Evolutionary conservation across 192 early-diverging fungal species (phyloP), one percentile per base, ranked within the genome.

Genomic region (Coemansia sp.): DNA sequence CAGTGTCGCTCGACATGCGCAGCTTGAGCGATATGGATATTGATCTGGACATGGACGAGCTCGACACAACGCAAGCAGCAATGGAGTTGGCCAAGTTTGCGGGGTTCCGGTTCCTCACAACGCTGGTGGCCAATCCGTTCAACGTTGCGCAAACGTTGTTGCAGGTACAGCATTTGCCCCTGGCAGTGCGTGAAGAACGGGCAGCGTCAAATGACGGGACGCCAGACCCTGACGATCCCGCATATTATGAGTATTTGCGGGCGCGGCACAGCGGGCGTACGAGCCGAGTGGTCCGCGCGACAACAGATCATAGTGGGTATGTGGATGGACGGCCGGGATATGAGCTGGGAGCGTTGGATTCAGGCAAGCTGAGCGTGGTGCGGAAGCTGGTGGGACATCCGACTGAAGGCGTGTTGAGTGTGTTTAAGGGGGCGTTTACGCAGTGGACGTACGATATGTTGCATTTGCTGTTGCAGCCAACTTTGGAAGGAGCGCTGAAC

Each of bases 401-500:
- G 5, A 85, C 83, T 5, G 91, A 93, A 64, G 91, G 91, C 25
- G 17, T 72, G 10, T 27, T 86, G 41, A 83, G 75, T 37, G 22
- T 75, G 60, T 78, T 79, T 60, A 81, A 81, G 76, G 93, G 94
- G 1, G 87, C 93, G 58, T 86, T 91, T 23, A 88, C 92, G 5
- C 84, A 85, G 45, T 95, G 93, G 88, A 7, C 85, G 3, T 92
- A 90, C 67, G 86, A 90, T 45, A 86, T 90, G 58, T 63, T 88
- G 39, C 89, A 89, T 58, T 67, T 89, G 22, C 78, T 91, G 29
- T 56, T 93, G 27, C 94, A 95, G 65, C 94, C 95, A 15, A 86
- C 88, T 9, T 67, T 97, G 41, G 96, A 98, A 67, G 92, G 91
- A 12, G 69, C 82, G 17, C 65, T 98, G 48, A 97, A 98, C 76